Evolutionary conservation across 2,329 filamentous ascomycete genomes (phyloP).

Genomic region (Paecilomyces sp.): DNA sequence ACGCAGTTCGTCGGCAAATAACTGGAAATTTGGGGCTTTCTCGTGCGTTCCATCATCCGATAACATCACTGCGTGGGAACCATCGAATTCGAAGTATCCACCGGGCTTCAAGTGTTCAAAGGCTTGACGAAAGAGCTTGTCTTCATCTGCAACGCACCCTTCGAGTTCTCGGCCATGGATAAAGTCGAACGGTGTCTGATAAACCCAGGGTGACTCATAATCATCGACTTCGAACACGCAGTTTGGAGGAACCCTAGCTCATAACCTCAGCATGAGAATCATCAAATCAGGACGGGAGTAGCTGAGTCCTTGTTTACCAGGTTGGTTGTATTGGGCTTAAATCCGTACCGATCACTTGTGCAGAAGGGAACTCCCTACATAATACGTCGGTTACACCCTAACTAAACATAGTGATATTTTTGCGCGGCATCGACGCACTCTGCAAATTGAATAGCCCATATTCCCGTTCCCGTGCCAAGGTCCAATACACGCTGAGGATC

Average conservation of each 20-base stretch:
- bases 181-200: constrained; percentile 14
- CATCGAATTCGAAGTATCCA: constrained; percentile 42
- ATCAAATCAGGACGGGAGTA: neutral
- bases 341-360: constrained; percentile 13
- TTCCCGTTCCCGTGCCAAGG: neutral
- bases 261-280: neutral
- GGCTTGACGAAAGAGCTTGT: constrained; percentile 8
- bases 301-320: constrained; percentile 6
- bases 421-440: constrained; percentile 2
- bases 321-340: constrained; percentile 13
- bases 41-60: constrained; percentile 22
- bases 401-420: too few relatives aligned
- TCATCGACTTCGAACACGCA: constrained; percentile 18
- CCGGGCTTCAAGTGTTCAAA: constrained; percentile 33
- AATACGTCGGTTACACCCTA: neutral
- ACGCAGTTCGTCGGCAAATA: constrained; percentile 19
- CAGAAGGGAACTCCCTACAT: constrained; percentile 14
- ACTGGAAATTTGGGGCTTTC: constrained; percentile 16
- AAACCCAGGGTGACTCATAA: constrained; percentile 16
- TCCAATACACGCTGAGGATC: neutral
- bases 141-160: constrained; percentile 13
- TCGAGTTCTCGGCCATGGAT: constrained; percentile 17
- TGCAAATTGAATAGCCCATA: constrained; percentile 8
- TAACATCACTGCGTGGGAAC: constrained; percentile 14
- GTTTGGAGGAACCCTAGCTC: constrained; percentile 15